These are phyloP conservation scores for Akanthomyces uredinophilus DNA, from an alignment of 2,329 filamentous ascomycete species.

Conservation along the genomic window DNA sequence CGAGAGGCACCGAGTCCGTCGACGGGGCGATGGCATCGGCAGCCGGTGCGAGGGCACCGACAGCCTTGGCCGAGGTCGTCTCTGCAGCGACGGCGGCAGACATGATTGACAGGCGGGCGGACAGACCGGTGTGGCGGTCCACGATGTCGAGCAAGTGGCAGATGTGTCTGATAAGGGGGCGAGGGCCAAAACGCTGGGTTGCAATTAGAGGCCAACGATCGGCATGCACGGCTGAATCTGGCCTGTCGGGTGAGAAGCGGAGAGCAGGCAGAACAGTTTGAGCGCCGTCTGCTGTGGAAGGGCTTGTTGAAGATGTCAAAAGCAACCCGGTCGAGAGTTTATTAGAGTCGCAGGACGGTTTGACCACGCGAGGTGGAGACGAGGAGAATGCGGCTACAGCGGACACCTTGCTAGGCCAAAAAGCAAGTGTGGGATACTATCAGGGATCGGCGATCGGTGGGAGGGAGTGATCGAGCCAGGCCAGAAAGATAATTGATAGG, in stretches of 20 bases:
- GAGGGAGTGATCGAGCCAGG: neutral
- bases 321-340: neutral
- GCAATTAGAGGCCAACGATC: neutral
- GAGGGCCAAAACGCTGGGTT: neutral
- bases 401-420: neutral
- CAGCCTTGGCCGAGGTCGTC: neutral
- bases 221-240: neutral
- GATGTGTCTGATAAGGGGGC: conserved; percentile 3
- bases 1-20: conserved; percentile 4
- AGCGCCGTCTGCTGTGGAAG: neutral
- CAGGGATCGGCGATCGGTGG: neutral
- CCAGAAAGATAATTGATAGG: too few species aligned
- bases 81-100: conserved; percentile 2
- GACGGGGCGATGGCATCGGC: neutral
- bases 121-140: neutral
- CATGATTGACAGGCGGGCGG: conserved; percentile 4
- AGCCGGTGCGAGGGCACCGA: neutral
- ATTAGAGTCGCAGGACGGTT: conserved; percentile 6
- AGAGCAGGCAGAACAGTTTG: neutral
- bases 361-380: conserved; percentile 13
- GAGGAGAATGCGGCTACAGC: conserved; percentile 3
- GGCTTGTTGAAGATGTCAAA: conserved; percentile 3
- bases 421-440: neutral
- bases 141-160: neutral
- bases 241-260: neutral